phyloP scores from a whole-genome alignment of 495 filamentous ascomycete genomes.

The Melanomma pulvis-pyrius region DNA sequence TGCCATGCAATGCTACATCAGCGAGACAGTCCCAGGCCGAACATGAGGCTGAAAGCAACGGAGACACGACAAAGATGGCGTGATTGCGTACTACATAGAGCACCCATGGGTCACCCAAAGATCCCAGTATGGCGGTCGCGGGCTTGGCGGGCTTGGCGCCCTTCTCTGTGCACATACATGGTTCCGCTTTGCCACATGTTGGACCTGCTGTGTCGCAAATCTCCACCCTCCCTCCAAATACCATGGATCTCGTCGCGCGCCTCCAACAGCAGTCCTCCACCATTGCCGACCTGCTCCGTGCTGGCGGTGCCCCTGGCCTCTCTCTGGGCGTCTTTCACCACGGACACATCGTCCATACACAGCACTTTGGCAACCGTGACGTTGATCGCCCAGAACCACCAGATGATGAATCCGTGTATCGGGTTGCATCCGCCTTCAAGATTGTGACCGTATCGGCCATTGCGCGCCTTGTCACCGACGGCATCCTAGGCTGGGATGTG shows the following conservation, averaged over 20 bases:
- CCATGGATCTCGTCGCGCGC: not conserved
- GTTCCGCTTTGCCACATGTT: no score
- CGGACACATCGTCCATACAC: conserved; percentile 1
- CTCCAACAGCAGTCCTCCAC: not conserved
- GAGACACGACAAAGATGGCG: no score
- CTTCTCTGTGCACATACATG: no score
- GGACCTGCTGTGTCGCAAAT: no score
- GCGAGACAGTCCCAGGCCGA: no score
- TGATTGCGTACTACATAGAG: no score
- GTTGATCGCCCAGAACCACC: not conserved
- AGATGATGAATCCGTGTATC: conserved; percentile 16
- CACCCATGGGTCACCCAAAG: no score
- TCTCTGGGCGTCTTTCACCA: conserved; percentile 22
- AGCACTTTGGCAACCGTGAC: conserved; percentile 7
- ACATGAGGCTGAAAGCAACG: no score
- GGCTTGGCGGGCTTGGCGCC: no score
- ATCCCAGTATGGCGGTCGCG: no score
- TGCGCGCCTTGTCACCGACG: conserved; percentile 12
- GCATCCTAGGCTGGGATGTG: conserved; percentile 10
- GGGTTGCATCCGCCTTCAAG: conserved; percentile 13
- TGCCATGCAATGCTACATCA: no score
- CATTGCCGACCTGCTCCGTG: not conserved
- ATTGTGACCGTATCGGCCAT: conserved; percentile 12
- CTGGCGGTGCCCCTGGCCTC: conserved; percentile 8
- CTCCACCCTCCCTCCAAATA: no score